Percentiles rank a stretch among this genome's conserved stretches.
phyloP scores from a whole-genome alignment of 371 early-diverging fungal genomes.

The Zychaea mexicana region DNA sequence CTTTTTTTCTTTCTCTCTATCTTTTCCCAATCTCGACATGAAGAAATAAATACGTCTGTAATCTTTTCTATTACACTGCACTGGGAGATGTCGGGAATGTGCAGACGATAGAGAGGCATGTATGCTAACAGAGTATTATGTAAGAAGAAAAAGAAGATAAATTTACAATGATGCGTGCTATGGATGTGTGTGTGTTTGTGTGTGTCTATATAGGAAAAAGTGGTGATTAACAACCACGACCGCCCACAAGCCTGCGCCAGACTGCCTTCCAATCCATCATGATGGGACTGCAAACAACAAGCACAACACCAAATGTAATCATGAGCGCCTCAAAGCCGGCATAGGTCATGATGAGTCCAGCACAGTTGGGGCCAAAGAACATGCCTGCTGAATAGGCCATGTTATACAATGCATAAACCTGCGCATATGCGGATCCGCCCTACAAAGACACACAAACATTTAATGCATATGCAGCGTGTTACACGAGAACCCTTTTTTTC shows the following conservation, averaged over 20 bases:
- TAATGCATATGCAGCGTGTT: slow-evolving; percentile 23
- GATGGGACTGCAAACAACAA: slow-evolving; percentile 41
- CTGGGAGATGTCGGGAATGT: too few relatives aligned
- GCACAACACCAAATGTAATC: slow-evolving; percentile 30
- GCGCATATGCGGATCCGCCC: slow-evolving; percentile 57
- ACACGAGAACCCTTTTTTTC: slow-evolving; percentile 25
- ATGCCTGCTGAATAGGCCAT: slow-evolving; percentile 62
- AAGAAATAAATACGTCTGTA: slow-evolving; percentile 4
- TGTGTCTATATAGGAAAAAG: too few relatives aligned
- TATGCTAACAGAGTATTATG: too few relatives aligned
- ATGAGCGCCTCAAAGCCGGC: slow-evolving; percentile 39
- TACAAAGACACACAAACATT: slow-evolving; percentile 7
- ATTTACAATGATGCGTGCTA: too few relatives aligned
- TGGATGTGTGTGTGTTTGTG: not conserved
- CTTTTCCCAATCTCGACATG: not conserved
- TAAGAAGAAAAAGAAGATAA: too few relatives aligned
- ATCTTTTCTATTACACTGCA: not conserved
- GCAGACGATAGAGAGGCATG: too few relatives aligned
- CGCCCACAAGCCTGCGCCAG: slow-evolving; percentile 3
- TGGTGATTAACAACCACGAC: too few relatives aligned
- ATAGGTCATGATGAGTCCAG: slow-evolving; percentile 47
- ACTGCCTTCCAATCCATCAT: slow-evolving; percentile 40
- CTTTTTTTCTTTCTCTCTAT: not conserved
- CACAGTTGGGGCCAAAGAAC: slow-evolving; percentile 61
- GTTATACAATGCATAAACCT: slow-evolving; percentile 59